These are phyloP conservation scores for Castanea crenata DNA, from an alignment of 306 rosid species.

Conservation along the genomic window DNA sequence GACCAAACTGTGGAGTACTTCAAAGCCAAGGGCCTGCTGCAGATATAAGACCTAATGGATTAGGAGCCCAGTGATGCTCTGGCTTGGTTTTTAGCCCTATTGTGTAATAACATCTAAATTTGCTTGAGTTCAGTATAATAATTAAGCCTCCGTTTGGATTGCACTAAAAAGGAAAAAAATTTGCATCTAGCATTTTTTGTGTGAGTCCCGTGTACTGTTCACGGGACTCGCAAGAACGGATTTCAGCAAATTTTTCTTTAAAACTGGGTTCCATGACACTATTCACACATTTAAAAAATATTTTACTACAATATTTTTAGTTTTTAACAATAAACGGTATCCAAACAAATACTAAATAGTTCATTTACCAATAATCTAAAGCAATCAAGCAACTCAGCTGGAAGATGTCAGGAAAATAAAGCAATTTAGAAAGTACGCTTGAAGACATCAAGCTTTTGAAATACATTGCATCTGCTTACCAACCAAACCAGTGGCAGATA, in stretches of 20 bases:
- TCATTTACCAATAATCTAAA: not conserved
- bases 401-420: not conserved
- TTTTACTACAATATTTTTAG: no score
- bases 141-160: no score
- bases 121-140: not conserved
- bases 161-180: no score
- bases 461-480: not conserved
- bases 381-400: not conserved
- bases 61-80: not conserved
- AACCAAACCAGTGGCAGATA: not conserved
- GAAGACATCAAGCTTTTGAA: not conserved
- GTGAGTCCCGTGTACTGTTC: no score
- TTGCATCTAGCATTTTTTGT: no score
- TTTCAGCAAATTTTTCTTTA: no score
- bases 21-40: slow-evolving; percentile 53
- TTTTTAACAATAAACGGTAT: no score
- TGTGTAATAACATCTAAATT: slow-evolving; percentile 4
- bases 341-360: not conserved
- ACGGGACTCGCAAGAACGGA: no score
- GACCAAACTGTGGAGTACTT: slow-evolving; percentile 68
- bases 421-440: not conserved
- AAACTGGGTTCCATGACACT: no score
- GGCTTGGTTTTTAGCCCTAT: slow-evolving; percentile 3
- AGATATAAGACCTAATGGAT: slow-evolving; percentile 28
- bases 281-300: no score